Evolutionary conservation across 441 rosid genomes (phyloP).

Genomic region (Dalechampia spathulata): DNA sequence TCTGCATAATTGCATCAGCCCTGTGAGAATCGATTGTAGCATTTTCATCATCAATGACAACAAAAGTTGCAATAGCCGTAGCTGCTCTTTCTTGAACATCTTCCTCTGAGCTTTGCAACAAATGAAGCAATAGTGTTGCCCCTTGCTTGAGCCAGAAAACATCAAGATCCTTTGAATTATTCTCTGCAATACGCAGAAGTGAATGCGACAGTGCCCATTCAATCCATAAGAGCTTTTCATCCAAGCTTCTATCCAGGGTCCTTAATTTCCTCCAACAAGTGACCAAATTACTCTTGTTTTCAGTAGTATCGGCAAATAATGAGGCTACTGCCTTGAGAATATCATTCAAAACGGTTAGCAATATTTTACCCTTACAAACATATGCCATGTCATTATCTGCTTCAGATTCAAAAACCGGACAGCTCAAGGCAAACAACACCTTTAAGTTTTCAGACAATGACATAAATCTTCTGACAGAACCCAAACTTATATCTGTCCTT

Average conservation of each 20-base stretch:
- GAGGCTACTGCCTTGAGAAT: constrained; percentile 55
- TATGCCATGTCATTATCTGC: constrained; percentile 9
- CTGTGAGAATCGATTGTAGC: constrained; percentile 83
- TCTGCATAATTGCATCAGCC: constrained; percentile 86
- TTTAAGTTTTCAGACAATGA: constrained; percentile 27
- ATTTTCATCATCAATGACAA: constrained; percentile 78
- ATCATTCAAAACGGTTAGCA: constrained; percentile 52
- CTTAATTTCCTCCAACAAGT: constrained; percentile 47
- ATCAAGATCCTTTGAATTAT: constrained; percentile 68
- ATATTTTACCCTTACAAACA: constrained; percentile 49
- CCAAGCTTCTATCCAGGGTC: constrained; percentile 32
- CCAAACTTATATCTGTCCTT: constrained; percentile 39
- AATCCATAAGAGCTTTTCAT: constrained; percentile 68
- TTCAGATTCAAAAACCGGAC: constrained; percentile 35
- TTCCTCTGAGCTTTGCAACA: constrained; percentile 85
- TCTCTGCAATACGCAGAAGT: constrained; percentile 74
- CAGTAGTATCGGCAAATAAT: constrained; percentile 49
- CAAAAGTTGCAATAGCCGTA: constrained; percentile 43
- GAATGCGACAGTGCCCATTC: constrained; percentile 83
- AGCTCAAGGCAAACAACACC: constrained; percentile 36
- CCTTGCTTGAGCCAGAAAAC: constrained; percentile 95
- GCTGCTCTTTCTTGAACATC: constrained; percentile 96
- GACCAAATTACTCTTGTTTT: constrained; percentile 41
- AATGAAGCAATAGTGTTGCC: constrained; percentile 57
- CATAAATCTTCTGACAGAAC: constrained; percentile 24